phyloP scores from a whole-genome alignment of 2,329 filamentous ascomycete genomes.

The Aspergillus tamarii region DNA sequence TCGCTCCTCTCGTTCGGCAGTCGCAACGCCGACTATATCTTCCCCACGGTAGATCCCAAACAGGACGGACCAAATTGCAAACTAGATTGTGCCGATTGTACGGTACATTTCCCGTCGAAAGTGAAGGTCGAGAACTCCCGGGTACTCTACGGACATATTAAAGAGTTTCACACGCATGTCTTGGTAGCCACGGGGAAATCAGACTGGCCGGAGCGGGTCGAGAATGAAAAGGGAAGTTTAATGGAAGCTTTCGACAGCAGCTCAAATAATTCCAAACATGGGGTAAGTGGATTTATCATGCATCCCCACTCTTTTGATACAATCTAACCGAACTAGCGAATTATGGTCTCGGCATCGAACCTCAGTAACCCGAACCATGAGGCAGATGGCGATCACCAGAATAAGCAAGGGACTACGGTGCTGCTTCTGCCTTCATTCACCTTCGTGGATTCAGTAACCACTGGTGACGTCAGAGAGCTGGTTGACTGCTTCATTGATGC shows the following conservation, averaged over 20 bases:
- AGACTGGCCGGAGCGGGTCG: slow-evolving; percentile 42
- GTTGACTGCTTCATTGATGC: slow-evolving; percentile 68
- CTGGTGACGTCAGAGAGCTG: slow-evolving; percentile 65
- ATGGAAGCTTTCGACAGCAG: slow-evolving; percentile 52
- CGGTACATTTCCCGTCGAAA: slow-evolving; percentile 37
- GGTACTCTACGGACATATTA: slow-evolving; percentile 41
- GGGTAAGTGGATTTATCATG: slow-evolving; percentile 51
- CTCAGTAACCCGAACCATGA: slow-evolving; percentile 26
- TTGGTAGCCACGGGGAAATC: slow-evolving; percentile 43
- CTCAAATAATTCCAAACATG: slow-evolving; percentile 64
- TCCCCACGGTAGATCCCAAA: slow-evolving; percentile 39
- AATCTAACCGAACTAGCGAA: slow-evolving; percentile 24
- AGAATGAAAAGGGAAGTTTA: slow-evolving; percentile 50
- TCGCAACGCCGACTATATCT: slow-evolving; percentile 33
- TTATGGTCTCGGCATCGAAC: slow-evolving; percentile 44
- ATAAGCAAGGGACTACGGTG: slow-evolving; percentile 62
- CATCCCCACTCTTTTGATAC: not conserved
- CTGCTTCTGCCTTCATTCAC: slow-evolving; percentile 82
- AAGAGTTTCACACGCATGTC: slow-evolving; percentile 39
- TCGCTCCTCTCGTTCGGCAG: slow-evolving; percentile 36
- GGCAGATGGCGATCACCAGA: not conserved
- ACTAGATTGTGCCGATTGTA: slow-evolving; percentile 43
- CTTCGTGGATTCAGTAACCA: slow-evolving; percentile 75
- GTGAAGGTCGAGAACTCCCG: slow-evolving; percentile 37
- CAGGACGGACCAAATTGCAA: slow-evolving; percentile 40